phyloP scores from a whole-genome alignment of 108 stramenopile species.

The Cyclotella baltica region DNA sequence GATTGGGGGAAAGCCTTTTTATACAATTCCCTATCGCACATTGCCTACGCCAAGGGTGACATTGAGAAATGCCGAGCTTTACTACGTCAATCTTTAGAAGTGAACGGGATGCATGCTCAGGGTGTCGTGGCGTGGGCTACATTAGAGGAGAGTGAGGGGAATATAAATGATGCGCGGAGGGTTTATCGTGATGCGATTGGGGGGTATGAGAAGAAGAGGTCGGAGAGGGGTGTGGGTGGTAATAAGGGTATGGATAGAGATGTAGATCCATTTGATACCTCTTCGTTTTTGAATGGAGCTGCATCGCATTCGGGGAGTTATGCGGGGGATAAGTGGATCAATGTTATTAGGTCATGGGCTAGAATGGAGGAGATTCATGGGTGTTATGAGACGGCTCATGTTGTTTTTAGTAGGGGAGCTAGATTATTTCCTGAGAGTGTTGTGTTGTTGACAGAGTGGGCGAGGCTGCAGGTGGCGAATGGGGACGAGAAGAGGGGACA shows the following conservation, averaged over 20 bases:
- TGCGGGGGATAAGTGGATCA: slow-evolving; percentile 79
- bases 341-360: slow-evolving; percentile 80
- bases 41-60: slow-evolving; percentile 70
- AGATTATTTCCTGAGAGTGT: slow-evolving; percentile 59
- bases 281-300: slow-evolving; percentile 9
- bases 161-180: slow-evolving; percentile 64
- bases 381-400: slow-evolving; percentile 56
- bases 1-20: slow-evolving; percentile 69
- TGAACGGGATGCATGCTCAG: slow-evolving; percentile 74
- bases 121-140: slow-evolving; percentile 79
- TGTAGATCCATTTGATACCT: slow-evolving; percentile 21
- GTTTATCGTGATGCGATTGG: slow-evolving; percentile 57
- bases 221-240: neutral
- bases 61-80: slow-evolving; percentile 57
- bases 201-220: slow-evolving; percentile 40
- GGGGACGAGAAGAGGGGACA: slow-evolving; percentile 49
- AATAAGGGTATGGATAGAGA: neutral
- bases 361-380: slow-evolving; percentile 79
- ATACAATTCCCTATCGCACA: slow-evolving; percentile 69
- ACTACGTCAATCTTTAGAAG: slow-evolving; percentile 55
- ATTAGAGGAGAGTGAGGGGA: slow-evolving; percentile 77
- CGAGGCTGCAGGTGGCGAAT: slow-evolving; percentile 58
- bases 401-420: slow-evolving; percentile 68
- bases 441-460: slow-evolving; percentile 66
- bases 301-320: slow-evolving; percentile 46